Conservation (phyloP, 78 protist genomes). For the Planoprotostelium fungivorum region DNA sequence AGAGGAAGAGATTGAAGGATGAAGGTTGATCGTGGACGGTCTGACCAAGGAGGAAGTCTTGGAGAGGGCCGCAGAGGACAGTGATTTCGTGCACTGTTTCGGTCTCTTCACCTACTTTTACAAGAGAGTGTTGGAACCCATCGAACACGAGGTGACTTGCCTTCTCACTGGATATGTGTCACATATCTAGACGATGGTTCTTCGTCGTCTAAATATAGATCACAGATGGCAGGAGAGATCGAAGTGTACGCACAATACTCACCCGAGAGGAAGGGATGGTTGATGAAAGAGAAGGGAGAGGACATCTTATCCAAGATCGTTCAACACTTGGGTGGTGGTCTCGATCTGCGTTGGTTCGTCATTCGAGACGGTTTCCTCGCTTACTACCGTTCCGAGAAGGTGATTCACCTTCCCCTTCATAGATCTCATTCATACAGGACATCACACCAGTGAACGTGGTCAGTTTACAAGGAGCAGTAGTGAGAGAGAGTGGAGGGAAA, state of each 20-base stretch:
- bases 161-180: not conserved
- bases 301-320: not conserved
- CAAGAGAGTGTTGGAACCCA: not conserved
- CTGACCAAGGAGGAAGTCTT: not conserved
- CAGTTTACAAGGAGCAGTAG: not conserved
- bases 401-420: not conserved
- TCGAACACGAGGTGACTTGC: not conserved
- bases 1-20: too few species aligned
- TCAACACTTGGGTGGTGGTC: not conserved
- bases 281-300: not conserved
- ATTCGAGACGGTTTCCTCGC: not conserved
- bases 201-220: not conserved
- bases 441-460: not conserved
- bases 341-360: not conserved
- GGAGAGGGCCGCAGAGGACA: not conserved
- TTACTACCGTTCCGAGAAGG: not conserved
- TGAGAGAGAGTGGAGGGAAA: not conserved
- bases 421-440: not conserved
- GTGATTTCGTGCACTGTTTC: constrained; percentile 1
- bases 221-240: not conserved
- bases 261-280: not conserved
- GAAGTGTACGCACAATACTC: not conserved
- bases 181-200: not conserved
- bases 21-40: not conserved
- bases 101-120: not conserved